These are phyloP conservation scores for Trametes sp. DNA, from an alignment of 1,284 basidiomycete species.

Conservation along the genomic window DNA sequence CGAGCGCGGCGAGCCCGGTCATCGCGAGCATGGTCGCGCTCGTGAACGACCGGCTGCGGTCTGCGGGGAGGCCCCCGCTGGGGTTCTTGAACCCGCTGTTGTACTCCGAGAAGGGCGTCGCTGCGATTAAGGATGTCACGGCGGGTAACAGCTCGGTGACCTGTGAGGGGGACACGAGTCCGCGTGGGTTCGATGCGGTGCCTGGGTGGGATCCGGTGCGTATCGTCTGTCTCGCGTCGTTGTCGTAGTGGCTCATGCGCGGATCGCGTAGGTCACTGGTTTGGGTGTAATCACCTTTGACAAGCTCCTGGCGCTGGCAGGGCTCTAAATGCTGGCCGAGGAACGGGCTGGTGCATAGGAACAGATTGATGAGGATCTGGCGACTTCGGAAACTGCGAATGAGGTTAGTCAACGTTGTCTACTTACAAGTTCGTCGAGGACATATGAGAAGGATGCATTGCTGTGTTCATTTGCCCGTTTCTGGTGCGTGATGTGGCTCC, in stretches of 20 bases:
- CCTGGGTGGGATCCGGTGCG: constrained; percentile 43
- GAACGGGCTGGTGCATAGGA: too few species aligned
- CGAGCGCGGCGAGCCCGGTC: constrained; percentile 55
- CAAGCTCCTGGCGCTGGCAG: constrained; percentile 3
- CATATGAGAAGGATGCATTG: too few species aligned
- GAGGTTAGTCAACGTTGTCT: too few species aligned
- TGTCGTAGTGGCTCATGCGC: too few species aligned
- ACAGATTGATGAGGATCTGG: too few species aligned
- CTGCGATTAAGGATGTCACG: constrained; percentile 33
- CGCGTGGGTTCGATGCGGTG: constrained; percentile 49
- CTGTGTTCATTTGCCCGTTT: too few species aligned
- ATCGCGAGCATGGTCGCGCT: constrained; percentile 59
- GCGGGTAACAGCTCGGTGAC: constrained; percentile 35
- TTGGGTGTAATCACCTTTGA: constrained; percentile 10
- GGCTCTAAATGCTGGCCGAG: not conserved
- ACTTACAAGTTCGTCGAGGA: too few species aligned
- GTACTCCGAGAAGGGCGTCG: constrained; percentile 27
- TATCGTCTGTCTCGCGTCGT: not conserved
- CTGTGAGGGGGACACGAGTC: constrained; percentile 45
- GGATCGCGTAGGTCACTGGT: constrained; percentile 10
- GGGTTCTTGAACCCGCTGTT: constrained; percentile 58
- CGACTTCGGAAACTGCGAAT: not conserved
- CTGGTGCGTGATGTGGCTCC: too few species aligned
- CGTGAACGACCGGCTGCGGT: constrained; percentile 58
- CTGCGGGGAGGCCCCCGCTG: constrained; percentile 46